Conservation (phyloP, 371 early-diverging fungal species). For the Lichtheimia ramosa region DNA sequence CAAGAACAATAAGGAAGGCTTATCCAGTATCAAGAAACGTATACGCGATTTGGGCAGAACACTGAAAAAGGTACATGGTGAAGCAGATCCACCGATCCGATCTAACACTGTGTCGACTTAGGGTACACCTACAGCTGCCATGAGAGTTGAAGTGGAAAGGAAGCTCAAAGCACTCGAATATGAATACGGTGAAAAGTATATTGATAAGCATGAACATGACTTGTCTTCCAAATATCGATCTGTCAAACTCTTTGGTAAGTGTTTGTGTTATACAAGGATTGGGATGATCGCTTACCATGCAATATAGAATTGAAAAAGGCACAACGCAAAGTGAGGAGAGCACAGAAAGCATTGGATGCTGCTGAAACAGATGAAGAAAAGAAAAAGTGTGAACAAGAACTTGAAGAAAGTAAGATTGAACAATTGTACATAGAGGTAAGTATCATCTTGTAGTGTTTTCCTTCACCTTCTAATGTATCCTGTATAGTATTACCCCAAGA, state of each 20-base stretch:
- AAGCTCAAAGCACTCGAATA: conserved; percentile 30
- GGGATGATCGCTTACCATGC: neutral
- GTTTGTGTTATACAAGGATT: neutral
- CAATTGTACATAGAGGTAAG: conserved; percentile 26
- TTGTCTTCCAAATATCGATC: conserved; percentile 32
- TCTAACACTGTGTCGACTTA: neutral
- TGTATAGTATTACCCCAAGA: conserved; percentile 32
- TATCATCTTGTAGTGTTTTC: neutral
- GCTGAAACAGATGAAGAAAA: conserved; percentile 19
- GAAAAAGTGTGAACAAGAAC: conserved; percentile 12
- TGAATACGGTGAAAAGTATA: conserved; percentile 31
- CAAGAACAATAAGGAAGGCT: neutral
- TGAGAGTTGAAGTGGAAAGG: conserved; percentile 22
- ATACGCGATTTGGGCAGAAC: conserved; percentile 32
- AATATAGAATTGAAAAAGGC: conserved; percentile 40
- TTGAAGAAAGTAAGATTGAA: conserved; percentile 22
- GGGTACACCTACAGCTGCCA: conserved; percentile 2
- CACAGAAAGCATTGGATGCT: conserved; percentile 14
- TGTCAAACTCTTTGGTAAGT: conserved; percentile 41
- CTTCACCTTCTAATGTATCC: too few relatives aligned
- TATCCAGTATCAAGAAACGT: conserved; percentile 33
- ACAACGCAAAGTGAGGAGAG: conserved; percentile 27
- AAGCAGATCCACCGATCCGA: neutral
- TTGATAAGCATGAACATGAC: conserved; percentile 33
- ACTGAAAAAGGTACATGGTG: conserved; percentile 11